Evolutionary conservation across 2,329 filamentous ascomycete genomes (phyloP).

Genomic region (Rhynchosporium graminicola): DNA sequence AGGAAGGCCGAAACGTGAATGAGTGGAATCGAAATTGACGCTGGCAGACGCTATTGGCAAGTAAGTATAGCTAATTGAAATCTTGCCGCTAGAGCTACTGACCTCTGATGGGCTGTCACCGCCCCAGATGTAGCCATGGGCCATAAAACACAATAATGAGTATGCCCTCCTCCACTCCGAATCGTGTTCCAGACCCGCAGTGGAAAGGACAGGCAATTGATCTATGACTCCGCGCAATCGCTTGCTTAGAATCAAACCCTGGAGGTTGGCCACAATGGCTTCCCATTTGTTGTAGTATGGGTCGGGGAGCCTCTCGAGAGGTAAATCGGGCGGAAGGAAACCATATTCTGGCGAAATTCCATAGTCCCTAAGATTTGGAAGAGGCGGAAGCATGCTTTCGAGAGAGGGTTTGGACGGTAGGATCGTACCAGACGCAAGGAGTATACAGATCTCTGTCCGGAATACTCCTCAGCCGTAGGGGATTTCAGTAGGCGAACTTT

Average conservation of each 20-base stretch:
- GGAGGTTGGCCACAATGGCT: constrained; percentile 79
- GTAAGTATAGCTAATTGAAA: constrained; percentile 24
- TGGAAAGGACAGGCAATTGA: constrained; percentile 79
- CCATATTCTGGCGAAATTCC: constrained; percentile 77
- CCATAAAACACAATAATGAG: constrained; percentile 84
- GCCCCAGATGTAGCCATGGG: constrained; percentile 96
- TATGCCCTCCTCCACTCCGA: constrained; percentile 95
- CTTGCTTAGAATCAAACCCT: constrained; percentile 81
- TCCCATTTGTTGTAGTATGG: constrained; percentile 97
- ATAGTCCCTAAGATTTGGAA: constrained; percentile 72
- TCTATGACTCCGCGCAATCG: constrained; percentile 80
- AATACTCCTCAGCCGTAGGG: constrained; percentile 64
- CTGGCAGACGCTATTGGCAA: constrained; percentile 60
- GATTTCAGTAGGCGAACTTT: constrained; percentile 24
- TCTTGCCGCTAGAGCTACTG: constrained; percentile 24
- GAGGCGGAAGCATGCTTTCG: constrained; percentile 53
- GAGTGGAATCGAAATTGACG: constrained; percentile 80
- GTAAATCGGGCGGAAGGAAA: constrained; percentile 82
- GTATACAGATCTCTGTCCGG: constrained; percentile 58
- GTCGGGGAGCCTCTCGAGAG: constrained; percentile 78
- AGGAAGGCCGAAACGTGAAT: constrained; percentile 74
- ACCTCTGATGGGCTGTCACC: constrained; percentile 80
- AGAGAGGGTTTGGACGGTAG: constrained; percentile 24
- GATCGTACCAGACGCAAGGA: constrained; percentile 61
- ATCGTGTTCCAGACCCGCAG: constrained; percentile 76